Evolutionary conservation across 2,329 filamentous ascomycete genomes (phyloP), one percentile per base, ranked within the genome.

Genomic region (Eutypella sp.): DNA sequence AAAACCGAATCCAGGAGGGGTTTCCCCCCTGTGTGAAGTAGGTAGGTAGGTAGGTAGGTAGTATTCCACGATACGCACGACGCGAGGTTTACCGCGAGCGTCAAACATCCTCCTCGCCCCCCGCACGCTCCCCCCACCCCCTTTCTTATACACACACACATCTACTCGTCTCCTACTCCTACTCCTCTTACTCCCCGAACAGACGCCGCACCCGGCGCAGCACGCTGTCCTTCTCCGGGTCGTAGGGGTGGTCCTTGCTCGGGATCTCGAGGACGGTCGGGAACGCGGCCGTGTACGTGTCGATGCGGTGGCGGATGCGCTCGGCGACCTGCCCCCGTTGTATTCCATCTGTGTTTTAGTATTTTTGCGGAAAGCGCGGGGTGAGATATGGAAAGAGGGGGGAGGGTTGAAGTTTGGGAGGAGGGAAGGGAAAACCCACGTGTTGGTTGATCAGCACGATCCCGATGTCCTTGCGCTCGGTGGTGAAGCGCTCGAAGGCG

Each of bases 391-490:
- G 3, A 23, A 20, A 20, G 8, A 5, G n/a, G 22, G 1, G 10
- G 42, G 46, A 23, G 45, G 38, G 22, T n/a, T n/a, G 18, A 20
- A 10, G 29, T 18, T 13, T 10, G 9, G 15, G 9, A n/a, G 9
- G 22, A 3, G 16, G n/a, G 20, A 15, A 15, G 22, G 16, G 19
- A 18, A 5, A 7, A 71, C 76, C 53, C 70, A 96, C 92, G 72
- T 99, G 93, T 71, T 99, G 93, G 68, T 99, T 99, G 69, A 99
- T 97, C 55, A 99, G 73, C 50, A 99, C 69, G 59, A 99, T 95
- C 23, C 90, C 93, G 66, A 99, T 96, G 65, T 99, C 93, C 69
- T 97, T 97, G 64, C 93, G 79, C 68, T 93, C 81, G 46, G 82
- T 81, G 8, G 90, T 96, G 68, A 96, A 97, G 55, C 78, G 79